Evolutionary conservation across 2,329 filamentous ascomycete genomes (phyloP), one percentile per base, ranked within the genome.

Genomic region (Colletotrichum sp.): DNA sequence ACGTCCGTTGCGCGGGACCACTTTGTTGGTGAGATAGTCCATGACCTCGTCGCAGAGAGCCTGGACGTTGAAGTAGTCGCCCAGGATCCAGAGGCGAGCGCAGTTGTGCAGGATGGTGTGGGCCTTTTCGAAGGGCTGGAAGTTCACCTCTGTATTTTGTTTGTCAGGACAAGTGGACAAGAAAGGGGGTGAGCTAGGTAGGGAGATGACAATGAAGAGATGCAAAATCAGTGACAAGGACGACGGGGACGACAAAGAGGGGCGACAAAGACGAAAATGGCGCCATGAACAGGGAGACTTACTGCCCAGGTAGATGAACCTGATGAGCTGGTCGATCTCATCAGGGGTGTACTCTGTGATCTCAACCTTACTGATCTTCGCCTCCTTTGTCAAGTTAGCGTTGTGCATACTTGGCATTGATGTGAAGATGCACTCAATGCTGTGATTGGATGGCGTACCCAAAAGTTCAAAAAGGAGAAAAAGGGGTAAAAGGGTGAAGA

Each of bases 301-400:
- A 63, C 71, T 27, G 11, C 71, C 57, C 4, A 28, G 60, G 28
- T 73, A 73, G 65, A 73, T 48, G n/a, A 48, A 73, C 3, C 60
- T 63, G 27, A 73, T 57, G 3, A 73, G 25, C 57, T 28, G 63
- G 3, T 55, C 71, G 9, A 73, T 55, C n/a, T 73, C 65, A 30
- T 68, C 30, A 44, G 68, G 36, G 30, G 12, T 69, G 28, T 52
- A 73, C 30, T 36, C 36, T 6, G 65, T 61, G 19, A 73, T 36
- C 3, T 48, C 59, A 1, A 68, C 66, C 13, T 64, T 61, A 2
- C 22, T 36, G 5, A 25, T 34, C 65, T 64, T 69, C 7, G 71
- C 34, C 65, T 73, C 71, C 71, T 73, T 22, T 16, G 6, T 32
- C 5, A 19, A 16, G 19, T 52, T 13, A 52, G 44, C 12, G 0